Evolutionary conservation across 2,329 filamentous ascomycete species (phyloP), one percentile per base, ranked within the genome.

Genomic region (Hymenoscyphus scutula): DNA sequence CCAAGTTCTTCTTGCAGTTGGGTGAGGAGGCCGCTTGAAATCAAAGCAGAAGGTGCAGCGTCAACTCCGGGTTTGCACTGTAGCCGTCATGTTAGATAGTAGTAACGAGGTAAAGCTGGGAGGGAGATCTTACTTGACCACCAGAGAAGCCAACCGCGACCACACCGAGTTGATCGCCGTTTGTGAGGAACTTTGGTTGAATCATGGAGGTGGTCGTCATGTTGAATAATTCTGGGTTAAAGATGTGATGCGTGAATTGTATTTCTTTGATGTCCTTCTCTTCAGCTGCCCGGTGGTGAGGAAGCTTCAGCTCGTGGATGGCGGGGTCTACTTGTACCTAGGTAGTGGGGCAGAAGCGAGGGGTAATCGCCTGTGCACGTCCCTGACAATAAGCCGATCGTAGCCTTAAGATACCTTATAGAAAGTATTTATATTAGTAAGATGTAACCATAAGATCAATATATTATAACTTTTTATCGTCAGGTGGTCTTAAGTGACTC

Each of bases 121-220:
- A 51, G 29, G 10, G 27, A 23, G 17, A 19, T 58, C 82, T 71
- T 86, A 95, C 92, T 86, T 97, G 95, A 62, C 95, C 95, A 69
- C 94, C 94, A 60, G 92, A 96, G 81, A 98, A 99, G 66, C 94
- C 94, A 41, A 98, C 95, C 57, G 94, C 92, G 41, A 98, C 92
- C 62, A 99, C 85, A 66, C 94, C 95, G 67, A 99, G 83, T 73
- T 98, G 88, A 73, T 90, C 83, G 34, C 87, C 85, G 74, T 88
- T 83, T 67, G 88, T 82, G 70, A 98, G 89, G 80, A 97, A 98
- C 74, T 89, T 92, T 62, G 71, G 70, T 48, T 73, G 61, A 59
- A 74, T 62, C 72, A 74, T 74, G 37, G 71, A 73, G 29, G 69
- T 69, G 38, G 71, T 74, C 30, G 71, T 70, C 73, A 74, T 74